phyloP scores from a whole-genome alignment of 75 land plant genomes.

The Pinus taeda region DNA sequence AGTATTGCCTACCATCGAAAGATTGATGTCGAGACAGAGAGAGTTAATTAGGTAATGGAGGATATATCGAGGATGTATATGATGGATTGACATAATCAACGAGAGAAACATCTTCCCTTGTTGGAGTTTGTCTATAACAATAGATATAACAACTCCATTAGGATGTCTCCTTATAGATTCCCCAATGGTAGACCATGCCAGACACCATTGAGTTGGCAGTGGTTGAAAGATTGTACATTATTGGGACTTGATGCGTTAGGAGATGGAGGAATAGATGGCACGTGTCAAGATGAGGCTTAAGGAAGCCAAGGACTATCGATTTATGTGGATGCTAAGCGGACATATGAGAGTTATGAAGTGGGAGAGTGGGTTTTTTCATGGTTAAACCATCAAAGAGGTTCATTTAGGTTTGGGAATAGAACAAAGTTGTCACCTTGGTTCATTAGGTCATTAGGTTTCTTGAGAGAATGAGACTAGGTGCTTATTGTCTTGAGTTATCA shows the following conservation, averaged over 20 bases:
- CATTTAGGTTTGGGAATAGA: neutral
- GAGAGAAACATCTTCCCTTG: neutral
- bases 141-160: neutral
- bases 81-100: too few relatives aligned
- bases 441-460: neutral
- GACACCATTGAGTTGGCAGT: neutral
- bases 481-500: neutral
- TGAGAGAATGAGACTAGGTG: neutral
- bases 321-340: neutral
- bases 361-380: neutral
- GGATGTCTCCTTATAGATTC: neutral
- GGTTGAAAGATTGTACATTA: neutral
- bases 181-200: neutral
- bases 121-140: neutral
- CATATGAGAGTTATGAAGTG: neutral
- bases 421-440: neutral
- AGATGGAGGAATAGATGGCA: neutral
- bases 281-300: neutral
- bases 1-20: too few relatives aligned
- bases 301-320: neutral
- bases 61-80: too few relatives aligned
- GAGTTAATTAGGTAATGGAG: too few relatives aligned
- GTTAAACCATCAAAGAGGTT: neutral
- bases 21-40: too few relatives aligned
- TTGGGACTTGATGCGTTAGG: neutral